These are phyloP conservation scores for Diaporthe helianthi DNA, from an alignment of 2,329 filamentous ascomycete genomes.

Conservation along the genomic window DNA sequence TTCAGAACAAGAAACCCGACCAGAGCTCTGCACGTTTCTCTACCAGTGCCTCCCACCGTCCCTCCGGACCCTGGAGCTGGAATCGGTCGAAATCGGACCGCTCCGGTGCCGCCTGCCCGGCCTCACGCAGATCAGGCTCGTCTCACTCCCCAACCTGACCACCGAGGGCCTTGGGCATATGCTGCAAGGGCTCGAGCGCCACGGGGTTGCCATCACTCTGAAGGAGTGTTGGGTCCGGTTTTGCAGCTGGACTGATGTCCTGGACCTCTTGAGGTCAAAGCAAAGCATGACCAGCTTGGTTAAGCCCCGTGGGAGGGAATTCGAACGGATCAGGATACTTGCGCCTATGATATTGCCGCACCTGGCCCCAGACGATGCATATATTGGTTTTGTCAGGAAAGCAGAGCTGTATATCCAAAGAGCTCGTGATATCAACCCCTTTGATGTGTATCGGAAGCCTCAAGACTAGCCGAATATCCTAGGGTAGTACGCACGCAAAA, in stretches of 20 bases:
- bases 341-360: too few species aligned
- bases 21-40: not conserved
- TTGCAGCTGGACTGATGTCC: not conserved
- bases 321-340: not conserved
- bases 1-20: fast-evolving
- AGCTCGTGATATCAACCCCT: not conserved
- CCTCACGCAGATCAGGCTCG: too few species aligned
- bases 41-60: not conserved
- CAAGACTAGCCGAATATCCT: not conserved
- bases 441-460: not conserved
- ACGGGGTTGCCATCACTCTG: not conserved
- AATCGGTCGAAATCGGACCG: not conserved
- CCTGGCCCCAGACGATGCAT: too few species aligned
- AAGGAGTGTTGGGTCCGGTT: fast-evolving
- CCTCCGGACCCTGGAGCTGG: not conserved
- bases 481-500: too few species aligned
- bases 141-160: fast-evolving
- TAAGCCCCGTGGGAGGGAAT: fast-evolving
- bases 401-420: not conserved
- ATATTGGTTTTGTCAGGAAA: not conserved
- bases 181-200: not conserved
- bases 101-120: not conserved
- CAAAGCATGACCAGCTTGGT: not conserved
- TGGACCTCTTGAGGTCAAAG: not conserved
- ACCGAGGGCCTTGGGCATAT: not conserved